A percentile compares a stretch with the other conserved stretches of the same genome.
These are phyloP conservation scores for Trifolium subterraneum DNA, from an alignment of 306 rosid genomes.

Conservation along the genomic window DNA sequence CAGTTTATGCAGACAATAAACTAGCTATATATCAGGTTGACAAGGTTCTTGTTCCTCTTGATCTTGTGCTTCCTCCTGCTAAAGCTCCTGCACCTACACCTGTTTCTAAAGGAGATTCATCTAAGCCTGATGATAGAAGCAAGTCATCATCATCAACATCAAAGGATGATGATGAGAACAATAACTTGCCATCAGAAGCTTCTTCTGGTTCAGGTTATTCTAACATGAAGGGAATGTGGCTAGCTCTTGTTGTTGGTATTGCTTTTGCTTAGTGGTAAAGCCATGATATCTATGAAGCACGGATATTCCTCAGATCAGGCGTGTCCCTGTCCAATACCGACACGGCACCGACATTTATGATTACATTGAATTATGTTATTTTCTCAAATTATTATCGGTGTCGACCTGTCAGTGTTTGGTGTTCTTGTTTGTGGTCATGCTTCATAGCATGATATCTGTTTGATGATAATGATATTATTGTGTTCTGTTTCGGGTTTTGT, in stretches of 20 bases:
- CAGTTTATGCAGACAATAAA: constrained; percentile 58
- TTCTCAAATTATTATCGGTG: too few species aligned
- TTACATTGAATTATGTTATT: too few species aligned
- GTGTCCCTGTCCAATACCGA: too few species aligned
- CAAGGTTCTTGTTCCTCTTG: constrained; percentile 74
- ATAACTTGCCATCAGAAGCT: constrained; percentile 33
- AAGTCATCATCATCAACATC: constrained; percentile 1
- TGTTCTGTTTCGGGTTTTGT: too few species aligned
- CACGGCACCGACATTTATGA: too few species aligned
- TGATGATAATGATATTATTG: too few species aligned
- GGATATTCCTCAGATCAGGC: too few species aligned
- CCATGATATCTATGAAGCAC: neutral
- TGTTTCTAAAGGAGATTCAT: constrained; percentile 29
- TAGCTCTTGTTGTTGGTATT: constrained; percentile 30
- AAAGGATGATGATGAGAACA: constrained; percentile 7
- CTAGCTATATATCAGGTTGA: constrained; percentile 63
- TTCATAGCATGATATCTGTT: neutral
- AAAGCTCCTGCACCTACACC: constrained; percentile 58
- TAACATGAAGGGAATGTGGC: neutral
- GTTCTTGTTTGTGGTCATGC: too few species aligned
- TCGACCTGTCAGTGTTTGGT: too few species aligned
- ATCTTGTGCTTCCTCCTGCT: constrained; percentile 52
- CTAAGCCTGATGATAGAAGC: constrained; percentile 35
- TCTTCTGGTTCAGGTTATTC: constrained; percentile 27
- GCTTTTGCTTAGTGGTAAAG: constrained; percentile 27